These are phyloP conservation scores for Epichloe sylvatica DNA, from an alignment of 2,329 filamentous ascomycete genomes.

Conservation along the genomic window DNA sequence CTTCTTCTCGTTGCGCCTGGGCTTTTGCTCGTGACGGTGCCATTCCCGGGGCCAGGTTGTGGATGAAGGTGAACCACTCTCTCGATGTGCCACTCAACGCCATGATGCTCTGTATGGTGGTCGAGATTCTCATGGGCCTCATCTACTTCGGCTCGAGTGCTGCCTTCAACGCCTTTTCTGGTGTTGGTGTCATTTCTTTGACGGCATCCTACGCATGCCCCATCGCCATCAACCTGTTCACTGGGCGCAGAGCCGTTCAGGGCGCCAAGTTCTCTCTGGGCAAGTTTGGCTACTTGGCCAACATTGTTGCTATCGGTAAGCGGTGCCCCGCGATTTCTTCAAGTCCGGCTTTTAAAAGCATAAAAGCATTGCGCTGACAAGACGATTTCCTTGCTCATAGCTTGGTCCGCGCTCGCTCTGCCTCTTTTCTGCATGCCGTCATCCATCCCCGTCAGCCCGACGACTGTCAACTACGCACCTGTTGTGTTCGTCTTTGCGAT, in stretches of 20 bases:
- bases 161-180: conserved; percentile 61
- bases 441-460: conserved; percentile 40
- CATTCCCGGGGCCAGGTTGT: conserved; percentile 47
- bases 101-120: conserved; percentile 56
- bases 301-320: conserved; percentile 50
- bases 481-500: conserved; percentile 59
- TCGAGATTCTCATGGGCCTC: conserved; percentile 49
- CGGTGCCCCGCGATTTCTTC: conserved; percentile 8
- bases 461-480: conserved; percentile 58
- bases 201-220: conserved; percentile 56
- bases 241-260: conserved; percentile 44
- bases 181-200: conserved; percentile 55
- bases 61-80: conserved; percentile 46
- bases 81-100: conserved; percentile 55
- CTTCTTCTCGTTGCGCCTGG: conserved; percentile 53
- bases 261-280: conserved; percentile 49
- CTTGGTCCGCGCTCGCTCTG: conserved; percentile 54
- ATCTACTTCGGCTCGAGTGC: conserved; percentile 57
- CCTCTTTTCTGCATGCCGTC: conserved; percentile 65
- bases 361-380: background rate
- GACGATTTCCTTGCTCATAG: conserved; percentile 20
- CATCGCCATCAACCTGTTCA: conserved; percentile 48
- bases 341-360: background rate
- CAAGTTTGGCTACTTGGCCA: conserved; percentile 44
- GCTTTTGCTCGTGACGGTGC: conserved; percentile 58